Evolutionary conservation across 2,329 filamentous ascomycete species (phyloP).

Genomic region (Penicillium oxalicum): DNA sequence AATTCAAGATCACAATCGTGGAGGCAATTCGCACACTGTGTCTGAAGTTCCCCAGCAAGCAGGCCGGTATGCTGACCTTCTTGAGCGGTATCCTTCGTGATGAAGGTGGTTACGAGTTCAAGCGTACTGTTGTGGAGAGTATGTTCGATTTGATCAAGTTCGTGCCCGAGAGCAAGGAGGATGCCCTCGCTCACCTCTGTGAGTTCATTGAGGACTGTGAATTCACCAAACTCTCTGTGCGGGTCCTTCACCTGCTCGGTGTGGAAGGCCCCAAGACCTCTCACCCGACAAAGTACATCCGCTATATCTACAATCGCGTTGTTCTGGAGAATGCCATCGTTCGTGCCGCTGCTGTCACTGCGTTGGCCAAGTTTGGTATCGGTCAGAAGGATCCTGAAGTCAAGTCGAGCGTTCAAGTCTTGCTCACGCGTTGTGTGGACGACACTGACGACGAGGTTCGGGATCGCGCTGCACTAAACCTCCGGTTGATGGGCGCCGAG

Average conservation of each 20-base stretch:
- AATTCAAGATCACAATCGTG: slow-evolving; percentile 99
- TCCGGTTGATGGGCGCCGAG: slow-evolving; percentile 86
- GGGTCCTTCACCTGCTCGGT: slow-evolving; percentile 88
- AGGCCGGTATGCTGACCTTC: slow-evolving; percentile 96
- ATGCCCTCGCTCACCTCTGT: slow-evolving; percentile 87
- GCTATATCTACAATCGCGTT: slow-evolving; percentile 98
- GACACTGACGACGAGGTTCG: slow-evolving; percentile 97
- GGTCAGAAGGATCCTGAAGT: slow-evolving; percentile 94
- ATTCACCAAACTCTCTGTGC: slow-evolving; percentile 94
- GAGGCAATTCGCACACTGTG: slow-evolving; percentile 95
- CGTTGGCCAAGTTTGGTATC: slow-evolving; percentile 93
- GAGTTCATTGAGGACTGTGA: slow-evolving; percentile 99
- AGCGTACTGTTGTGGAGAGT: slow-evolving; percentile 93
- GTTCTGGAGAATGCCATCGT: slow-evolving; percentile 96
- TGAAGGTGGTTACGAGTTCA: slow-evolving; percentile 97
- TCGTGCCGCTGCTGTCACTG: slow-evolving; percentile 88
- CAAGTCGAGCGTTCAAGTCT: slow-evolving; percentile 88
- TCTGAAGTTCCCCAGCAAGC: slow-evolving; percentile 96
- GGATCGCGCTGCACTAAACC: slow-evolving; percentile 87
- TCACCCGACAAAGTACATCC: slow-evolving; percentile 96
- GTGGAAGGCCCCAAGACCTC: slow-evolving; percentile 91
- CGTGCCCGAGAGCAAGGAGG: slow-evolving; percentile 76
- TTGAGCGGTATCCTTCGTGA: slow-evolving; percentile 93
- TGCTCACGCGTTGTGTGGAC: slow-evolving; percentile 88
- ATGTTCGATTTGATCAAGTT: slow-evolving; percentile 99